Evolutionary conservation across 495 filamentous ascomycete genomes (phyloP), one percentile per base, ranked within the genome.

Genomic region (Lineolata rhizophorae): DNA sequence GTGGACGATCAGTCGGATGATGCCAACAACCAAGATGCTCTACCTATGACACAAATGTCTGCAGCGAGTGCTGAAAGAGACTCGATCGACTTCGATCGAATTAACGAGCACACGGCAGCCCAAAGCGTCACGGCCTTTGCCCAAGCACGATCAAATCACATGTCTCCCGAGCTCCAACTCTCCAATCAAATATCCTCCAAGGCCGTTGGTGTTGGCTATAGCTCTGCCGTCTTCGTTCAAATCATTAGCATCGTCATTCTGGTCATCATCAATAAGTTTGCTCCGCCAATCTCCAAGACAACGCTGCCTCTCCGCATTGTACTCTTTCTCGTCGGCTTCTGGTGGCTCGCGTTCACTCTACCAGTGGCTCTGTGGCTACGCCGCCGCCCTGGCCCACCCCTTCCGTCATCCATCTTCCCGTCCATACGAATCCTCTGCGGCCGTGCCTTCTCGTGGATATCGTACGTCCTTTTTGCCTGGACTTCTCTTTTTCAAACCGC

Each of bases 121-220:
- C 1, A 5, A 12, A 14, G 27, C 21, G 2, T 8, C 19, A 31
- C 44, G 17, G 33, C 40, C 18, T 40, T 42, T 12, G 37, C 45
- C n/a, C 30, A 36, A 16, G 39, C 42, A 11, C n/a, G n/a, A n/a
- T n/a, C n/a, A n/a, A 30, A 48, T 27, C 43, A 46, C 8, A 18
- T 40, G 5, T 78, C 77, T 2, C 56, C 65, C 6, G 77, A 76
- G 40, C 61, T 92, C 29, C 57, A 57, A 40, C 58, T 92, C 9
- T 87, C 81, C 0, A 87, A 76, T 1, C 64, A 70, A 37, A 91
- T 93, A 29, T 93, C 85, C 2, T 75, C 81, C 11, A 73, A 72
- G 50, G 84, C 84, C 1, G 83, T 92, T 31, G 84, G 84, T 0
- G 81, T 87, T 29, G 84, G 84, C 13, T 94, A 94, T 48, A 69